Conservation (phyloP, 257 asterid genomes). For the Solanum stenotomum region DNA sequence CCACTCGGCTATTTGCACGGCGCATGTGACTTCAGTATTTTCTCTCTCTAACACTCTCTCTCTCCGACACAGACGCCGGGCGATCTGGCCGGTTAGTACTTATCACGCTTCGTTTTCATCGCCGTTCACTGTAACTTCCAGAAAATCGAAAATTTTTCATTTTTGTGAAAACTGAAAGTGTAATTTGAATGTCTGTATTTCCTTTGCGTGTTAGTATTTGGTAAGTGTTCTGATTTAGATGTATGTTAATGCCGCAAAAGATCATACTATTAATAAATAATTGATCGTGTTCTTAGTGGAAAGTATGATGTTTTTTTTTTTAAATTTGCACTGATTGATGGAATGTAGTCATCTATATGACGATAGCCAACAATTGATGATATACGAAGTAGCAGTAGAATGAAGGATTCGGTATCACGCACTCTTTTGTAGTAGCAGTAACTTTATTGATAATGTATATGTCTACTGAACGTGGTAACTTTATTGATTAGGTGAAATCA, state of each 20-base stretch:
- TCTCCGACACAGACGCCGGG: not conserved
- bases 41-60: not conserved
- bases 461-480: not conserved
- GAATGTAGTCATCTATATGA: not conserved
- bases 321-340: not conserved
- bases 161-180: not conserved
- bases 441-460: not conserved
- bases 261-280: not conserved
- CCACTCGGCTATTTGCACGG: not conserved
- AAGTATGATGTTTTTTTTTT: not conserved
- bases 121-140: not conserved
- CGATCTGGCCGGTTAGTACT: not conserved
- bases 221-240: not conserved
- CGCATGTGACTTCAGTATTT: not conserved
- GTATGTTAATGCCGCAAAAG: not conserved
- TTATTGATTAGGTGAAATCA: not conserved
- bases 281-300: not conserved
- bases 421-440: not conserved
- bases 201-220: not conserved
- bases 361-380: not conserved
- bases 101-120: not conserved
- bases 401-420: not conserved
- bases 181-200: not conserved
- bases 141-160: not conserved
- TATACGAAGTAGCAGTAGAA: not conserved